Percentiles rank a stretch among this genome's conserved stretches.
phyloP scores from a whole-genome alignment of 176 grass and related monocot genomes.

The Carex parvula region DNA sequence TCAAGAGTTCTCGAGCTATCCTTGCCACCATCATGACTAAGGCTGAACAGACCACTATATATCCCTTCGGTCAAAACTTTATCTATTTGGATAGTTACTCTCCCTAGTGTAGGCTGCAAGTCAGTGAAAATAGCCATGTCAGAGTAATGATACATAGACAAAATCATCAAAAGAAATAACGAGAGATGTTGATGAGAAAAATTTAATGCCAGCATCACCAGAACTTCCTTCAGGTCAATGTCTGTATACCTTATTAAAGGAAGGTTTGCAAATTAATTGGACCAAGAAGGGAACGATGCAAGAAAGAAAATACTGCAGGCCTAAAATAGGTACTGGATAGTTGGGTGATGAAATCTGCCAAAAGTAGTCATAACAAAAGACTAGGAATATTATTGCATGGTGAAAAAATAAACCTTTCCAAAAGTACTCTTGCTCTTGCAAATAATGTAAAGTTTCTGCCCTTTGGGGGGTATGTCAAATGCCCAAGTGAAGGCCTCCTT shows the following conservation, averaged over 20 bases:
- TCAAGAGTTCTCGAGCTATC: slow-evolving; percentile 81
- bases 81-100: slow-evolving; percentile 96
- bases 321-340: background rate
- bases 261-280: background rate
- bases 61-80: slow-evolving; percentile 88
- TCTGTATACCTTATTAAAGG: background rate
- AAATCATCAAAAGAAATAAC: background rate
- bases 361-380: slow-evolving; percentile 4
- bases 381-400: background rate
- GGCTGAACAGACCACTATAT: slow-evolving; percentile 88
- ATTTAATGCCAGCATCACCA: background rate
- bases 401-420: slow-evolving; percentile 60
- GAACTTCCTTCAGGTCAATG: background rate
- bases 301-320: background rate
- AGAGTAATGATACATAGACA: background rate
- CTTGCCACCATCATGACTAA: slow-evolving; percentile 86
- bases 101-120: slow-evolving; percentile 68
- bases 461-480: slow-evolving; percentile 93
- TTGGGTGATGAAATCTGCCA: background rate
- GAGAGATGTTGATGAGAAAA: background rate
- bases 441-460: slow-evolving; percentile 93
- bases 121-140: background rate
- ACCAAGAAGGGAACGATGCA: background rate
- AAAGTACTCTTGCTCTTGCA: slow-evolving; percentile 99
- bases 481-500: slow-evolving; percentile 95